Evolutionary conservation across 2,329 filamentous ascomycete species (phyloP), one percentile per base, ranked within the genome.

Genomic region (Sodiomyces alkalinus): DNA sequence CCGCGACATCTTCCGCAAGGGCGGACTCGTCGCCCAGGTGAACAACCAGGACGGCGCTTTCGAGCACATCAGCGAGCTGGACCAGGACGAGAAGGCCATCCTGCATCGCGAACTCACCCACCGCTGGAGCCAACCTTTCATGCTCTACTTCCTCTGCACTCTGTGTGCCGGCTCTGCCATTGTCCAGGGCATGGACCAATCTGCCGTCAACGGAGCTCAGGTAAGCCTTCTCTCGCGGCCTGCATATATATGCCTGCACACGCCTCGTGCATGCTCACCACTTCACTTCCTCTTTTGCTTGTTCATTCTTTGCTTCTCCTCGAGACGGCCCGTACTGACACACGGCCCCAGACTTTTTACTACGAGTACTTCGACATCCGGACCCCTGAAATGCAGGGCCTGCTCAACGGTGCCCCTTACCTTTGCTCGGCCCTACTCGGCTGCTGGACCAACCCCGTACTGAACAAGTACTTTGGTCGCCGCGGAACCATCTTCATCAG

Each of bases 131-230:
- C 44, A 51, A 7, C 50, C 50, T 0, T 48, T 43, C 17, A 39
- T 39, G 17, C 40, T 53, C 5, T 53, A 53, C 39, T 51, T 51
- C 16, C 43, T 54, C 2, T 53, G 50, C 28, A 43, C 43, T 2
- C 40, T 52, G 0, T 52, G 49, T 14, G 48, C 49, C 0, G 47
- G 48, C 0, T 51, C 46, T 9, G 73, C 73, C 13, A 69, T 71
- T 9, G 72, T 77, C 1, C 72, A 76, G 39, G 73, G 73, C 38
- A 73, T 74, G 65, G 69, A 76, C 41, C 67, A 75, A 44, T 72
- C 69, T 0, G 71, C 73, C 3, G 68, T 74, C 26, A 74, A 74
- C 33, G 71, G 71, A 20, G 71, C 69, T 3, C 71, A n/a, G 16
- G 4, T 12, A n/a, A n/a, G n/a, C n/a, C n/a, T n/a, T n/a, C n/a